Evolutionary conservation across 495 filamentous ascomycete genomes (phyloP), one percentile per base, ranked within the genome.

Genomic region (Elasticomyces elasticus): DNA sequence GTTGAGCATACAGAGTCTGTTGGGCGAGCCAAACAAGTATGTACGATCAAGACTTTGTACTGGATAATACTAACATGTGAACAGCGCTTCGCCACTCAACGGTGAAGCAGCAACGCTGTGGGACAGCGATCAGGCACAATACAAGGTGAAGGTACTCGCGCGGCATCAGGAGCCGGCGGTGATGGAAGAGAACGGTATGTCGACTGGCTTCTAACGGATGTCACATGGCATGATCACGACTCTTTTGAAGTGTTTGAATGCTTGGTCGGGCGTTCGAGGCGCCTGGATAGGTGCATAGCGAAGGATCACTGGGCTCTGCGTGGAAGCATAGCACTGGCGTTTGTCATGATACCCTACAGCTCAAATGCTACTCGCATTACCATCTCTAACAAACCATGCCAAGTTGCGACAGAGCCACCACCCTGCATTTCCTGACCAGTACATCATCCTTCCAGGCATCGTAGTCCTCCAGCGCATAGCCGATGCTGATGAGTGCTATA

Each of bases 1-100:
- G 43, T 71, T 99, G 60, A 95, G 89, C 58, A 67, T 99, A 70
- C 92, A 99, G 72, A 95, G 89, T 70, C 73, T 99, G 60, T 79
- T 99, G 1, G 92, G 91, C 19, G 92, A 97, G 67, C 92, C 92
- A 4, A 99, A 99, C 72, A 96, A 96, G 94, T 98, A 28, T 41
- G 61, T 22, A 9, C 12, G 31, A 25, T 15, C n/a, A 31, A 26
- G 30, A 26, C 17, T 19, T 20, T 19, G 17, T n/a, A 41, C 25
- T 30, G 30, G 3, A 5, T 7, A 15, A 11, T 51, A 13, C 5
- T 33, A 25, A 30, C 26, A 25, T 50, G 46, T 51, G 30, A 15
- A 52, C 60, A 98, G 92, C 67, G 81, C 92, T 55, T 94, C 87
- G 60, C 92, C 92, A 0, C 74, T 99, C 52, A 99, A 99, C 64